Evolutionary conservation across 805 yeast genomes (phyloP), one percentile per base, ranked within the genome.

Genomic region (Candida argentea): DNA sequence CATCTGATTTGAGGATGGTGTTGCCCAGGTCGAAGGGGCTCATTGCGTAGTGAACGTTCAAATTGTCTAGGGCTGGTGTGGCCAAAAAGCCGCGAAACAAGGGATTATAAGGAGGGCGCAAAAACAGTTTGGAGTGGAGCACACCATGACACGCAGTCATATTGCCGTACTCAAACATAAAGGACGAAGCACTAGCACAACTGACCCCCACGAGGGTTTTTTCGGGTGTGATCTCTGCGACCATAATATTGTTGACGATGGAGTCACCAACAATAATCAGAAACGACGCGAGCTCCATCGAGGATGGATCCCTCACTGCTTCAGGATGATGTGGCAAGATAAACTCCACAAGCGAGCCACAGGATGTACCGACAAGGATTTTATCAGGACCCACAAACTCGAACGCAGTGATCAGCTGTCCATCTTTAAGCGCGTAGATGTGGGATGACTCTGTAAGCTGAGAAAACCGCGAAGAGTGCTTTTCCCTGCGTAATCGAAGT

Each of bases 331-430:
- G 41, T 4, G 69, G 69, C 1, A 73, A 39, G 7, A 61, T 54
- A 33, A 64, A 76, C 41, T 77, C 85, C 0, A 73, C 75, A 6
- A 80, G 50, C 17, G 55, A 55, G 0, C 91, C 91, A 29, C 70
- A 66, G 3, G 59, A 47, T 4, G 71, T 64, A 0, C 87, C 89
- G 17, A 73, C 70, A 2, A 76, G 45, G 2, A 80, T 45, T 8
- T 44, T 54, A 3, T 56, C 52, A 4, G 57, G 40, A 6, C 61
- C 59, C 4, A 70, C 22, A 50, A 68, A 69, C 36, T 67, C 75
- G 36, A 57, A 66, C 20, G 69, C 48, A 1, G 74, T 62, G 4
- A 76, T 65, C 4, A 15, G 11, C 5, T 20, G 11, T 6, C 14
- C 9, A 5, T 5, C 4, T 9, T 7, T 22, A 18, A 37, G 26